Conservation (phyloP, 2,329 filamentous ascomycete species). For the Beauveria pseudobassiana region DNA sequence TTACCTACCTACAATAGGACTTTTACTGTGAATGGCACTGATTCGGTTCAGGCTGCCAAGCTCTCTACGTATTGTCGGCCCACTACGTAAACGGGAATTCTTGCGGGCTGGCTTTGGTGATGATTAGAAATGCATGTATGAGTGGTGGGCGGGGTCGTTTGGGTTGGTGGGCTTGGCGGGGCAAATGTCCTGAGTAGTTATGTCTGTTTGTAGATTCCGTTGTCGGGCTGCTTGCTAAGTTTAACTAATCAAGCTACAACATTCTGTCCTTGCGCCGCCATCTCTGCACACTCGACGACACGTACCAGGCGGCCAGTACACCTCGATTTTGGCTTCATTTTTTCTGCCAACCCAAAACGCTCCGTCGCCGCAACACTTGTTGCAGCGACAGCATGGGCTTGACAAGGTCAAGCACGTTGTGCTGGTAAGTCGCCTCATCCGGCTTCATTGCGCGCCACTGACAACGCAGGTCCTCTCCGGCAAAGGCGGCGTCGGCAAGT, state of each 20-base stretch:
- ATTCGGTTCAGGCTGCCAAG: no score
- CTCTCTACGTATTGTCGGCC: no score
- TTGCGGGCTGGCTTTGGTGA: background rate
- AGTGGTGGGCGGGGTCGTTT: background rate
- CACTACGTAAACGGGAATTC: no score
- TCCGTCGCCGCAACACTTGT: background rate
- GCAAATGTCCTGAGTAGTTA: background rate
- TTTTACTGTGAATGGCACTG: no score
- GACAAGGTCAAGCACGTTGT: slow-evolving; percentile 67
- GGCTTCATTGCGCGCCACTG: background rate
- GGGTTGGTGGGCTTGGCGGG: background rate
- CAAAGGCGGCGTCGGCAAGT: slow-evolving; percentile 97
- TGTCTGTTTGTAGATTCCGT: background rate
- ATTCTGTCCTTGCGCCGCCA: background rate
- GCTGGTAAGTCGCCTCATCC: slow-evolving; percentile 44
- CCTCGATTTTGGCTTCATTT: no score
- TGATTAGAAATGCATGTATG: slow-evolving; percentile 2
- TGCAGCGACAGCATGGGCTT: slow-evolving; percentile 28
- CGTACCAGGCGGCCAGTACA: background rate
- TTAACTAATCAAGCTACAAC: background rate
- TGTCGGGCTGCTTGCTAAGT: background rate
- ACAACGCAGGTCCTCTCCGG: slow-evolving; percentile 66
- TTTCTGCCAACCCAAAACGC: background rate
- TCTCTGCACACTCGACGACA: background rate
- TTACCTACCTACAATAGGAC: no score